Base-by-base conservation (phyloP, 2,329 filamentous ascomycete genomes). In the Aspergillus fijiensis region DNA sequence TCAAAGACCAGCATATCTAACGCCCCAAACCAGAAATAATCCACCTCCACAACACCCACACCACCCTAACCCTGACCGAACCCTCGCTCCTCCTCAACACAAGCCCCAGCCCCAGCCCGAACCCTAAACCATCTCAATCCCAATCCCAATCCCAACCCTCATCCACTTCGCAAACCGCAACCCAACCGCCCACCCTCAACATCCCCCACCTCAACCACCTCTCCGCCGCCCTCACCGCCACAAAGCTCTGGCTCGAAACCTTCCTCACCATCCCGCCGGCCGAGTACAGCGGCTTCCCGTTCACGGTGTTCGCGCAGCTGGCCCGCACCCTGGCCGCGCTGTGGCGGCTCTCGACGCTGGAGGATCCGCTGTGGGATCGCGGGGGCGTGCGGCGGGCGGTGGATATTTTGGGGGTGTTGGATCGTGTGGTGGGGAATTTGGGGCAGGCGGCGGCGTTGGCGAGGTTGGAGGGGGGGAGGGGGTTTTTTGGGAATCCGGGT, bases 21-120 rank as follows among this genome's bases (percentile, higher is more conserved):
- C 11, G 21, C 10, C n/a, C 14, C 12, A 42, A 10, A 23, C 47
- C 10, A 61, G 56, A 48, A 51, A 51, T 62, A 25, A 14, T 62
- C 21, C 54, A 50, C 19, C 54, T 62, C 31, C 57, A 62, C 48
- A 48, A 60, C 47, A 33, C 39, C 29, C 54, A 60, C 47, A 50
- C 58, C 1, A 6, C 45, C 11, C 45, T 60, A 4, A 51, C 54
- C 12, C 42, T 60, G 16, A 27, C 60, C 16, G 54, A 62, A 19
- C 29, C 59, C 21, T 35, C 47, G 2, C 54, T 60, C 16, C 49
- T 47, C n/a, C 52, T 31, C 45, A 48, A 42, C 33, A 19, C 51
- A 3, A 47, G 21, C n/a, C 21, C 29, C 25, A 48, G 12, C 5
- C 33, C 33, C 33, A 12, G 12, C 14, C 33, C 33, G 12, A 9